phyloP scores from a whole-genome alignment of 371 early-diverging fungal species.

The Mortierella sp. region DNA sequence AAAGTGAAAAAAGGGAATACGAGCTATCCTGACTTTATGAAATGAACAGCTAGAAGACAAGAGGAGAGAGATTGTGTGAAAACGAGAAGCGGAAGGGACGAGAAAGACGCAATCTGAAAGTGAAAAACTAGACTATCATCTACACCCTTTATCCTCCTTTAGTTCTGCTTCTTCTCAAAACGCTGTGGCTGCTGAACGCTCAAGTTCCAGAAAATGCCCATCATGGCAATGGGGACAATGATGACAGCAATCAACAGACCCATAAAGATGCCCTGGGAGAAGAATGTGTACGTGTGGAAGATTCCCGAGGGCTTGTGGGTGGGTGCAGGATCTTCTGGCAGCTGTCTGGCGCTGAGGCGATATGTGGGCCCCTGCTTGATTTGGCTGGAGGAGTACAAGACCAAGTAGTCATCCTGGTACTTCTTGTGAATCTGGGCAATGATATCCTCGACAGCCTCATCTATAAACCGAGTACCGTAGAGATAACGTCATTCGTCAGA shows the following conservation, averaged over 20 bases:
- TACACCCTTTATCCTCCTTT: not conserved
- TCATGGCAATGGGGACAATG: conserved; percentile 41
- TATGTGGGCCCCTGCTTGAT: conserved; percentile 37
- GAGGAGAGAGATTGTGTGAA: not conserved
- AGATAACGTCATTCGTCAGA: not conserved
- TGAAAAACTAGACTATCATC: not conserved
- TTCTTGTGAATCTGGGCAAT: conserved; percentile 26
- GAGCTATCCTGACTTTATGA: not conserved
- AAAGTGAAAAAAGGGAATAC: not conserved
- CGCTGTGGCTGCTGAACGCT: conserved; percentile 53
- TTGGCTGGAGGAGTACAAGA: conserved; percentile 52
- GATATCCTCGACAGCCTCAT: conserved; percentile 22
- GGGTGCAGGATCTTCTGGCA: conserved; percentile 37
- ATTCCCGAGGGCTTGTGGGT: conserved; percentile 32
- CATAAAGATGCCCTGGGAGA: conserved; percentile 56
- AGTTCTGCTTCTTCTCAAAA: conserved; percentile 53
- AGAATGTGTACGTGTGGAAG: conserved; percentile 56
- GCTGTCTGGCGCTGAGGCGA: conserved; percentile 32
- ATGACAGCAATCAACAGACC: conserved; percentile 42
- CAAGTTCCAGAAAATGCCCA: conserved; percentile 56
- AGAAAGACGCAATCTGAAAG: not conserved
- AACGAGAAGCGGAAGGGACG: not conserved
- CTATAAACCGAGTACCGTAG: not conserved
- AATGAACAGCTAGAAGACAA: not conserved
- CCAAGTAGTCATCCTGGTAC: conserved; percentile 40